A percentile compares a stretch with the other conserved stretches of the same genome.
phyloP scores from a whole-genome alignment of 2,329 filamentous ascomycete species.

The Grosmannia clavigera region DNA sequence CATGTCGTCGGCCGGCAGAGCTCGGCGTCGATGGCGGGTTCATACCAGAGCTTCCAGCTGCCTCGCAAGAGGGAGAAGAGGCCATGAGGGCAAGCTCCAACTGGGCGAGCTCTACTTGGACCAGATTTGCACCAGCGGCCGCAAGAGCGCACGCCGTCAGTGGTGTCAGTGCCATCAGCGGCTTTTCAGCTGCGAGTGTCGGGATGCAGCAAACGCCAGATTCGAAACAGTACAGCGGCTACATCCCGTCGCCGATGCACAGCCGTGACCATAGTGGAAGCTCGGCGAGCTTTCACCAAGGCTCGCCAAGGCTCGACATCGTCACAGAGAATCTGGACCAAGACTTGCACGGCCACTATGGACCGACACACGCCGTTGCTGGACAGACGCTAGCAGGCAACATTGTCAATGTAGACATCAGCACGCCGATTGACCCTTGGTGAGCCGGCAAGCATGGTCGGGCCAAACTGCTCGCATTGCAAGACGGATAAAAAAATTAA shows the following conservation, averaged over 20 bases:
- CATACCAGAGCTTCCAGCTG: slow-evolving; percentile 23
- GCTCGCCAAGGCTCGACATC: slow-evolving; percentile 16
- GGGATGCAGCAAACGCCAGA: slow-evolving; percentile 10
- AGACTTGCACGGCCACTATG: slow-evolving; percentile 34
- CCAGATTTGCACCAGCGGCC: neutral
- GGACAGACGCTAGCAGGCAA: slow-evolving; percentile 28
- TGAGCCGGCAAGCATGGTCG: too few species aligned
- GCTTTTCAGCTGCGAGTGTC: neutral
- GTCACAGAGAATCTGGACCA: slow-evolving; percentile 28
- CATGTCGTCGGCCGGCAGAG: slow-evolving; percentile 21
- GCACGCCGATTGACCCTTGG: slow-evolving; percentile 4
- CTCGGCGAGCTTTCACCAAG: neutral
- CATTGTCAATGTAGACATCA: slow-evolving; percentile 4
- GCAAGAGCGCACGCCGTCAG: slow-evolving; percentile 16
- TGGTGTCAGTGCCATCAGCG: slow-evolving; percentile 6
- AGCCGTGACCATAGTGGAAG: neutral
- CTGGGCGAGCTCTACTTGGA: neutral
- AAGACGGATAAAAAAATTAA: too few species aligned
- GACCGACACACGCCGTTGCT: slow-evolving; percentile 24
- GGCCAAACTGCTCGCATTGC: neutral
- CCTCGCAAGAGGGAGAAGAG: neutral
- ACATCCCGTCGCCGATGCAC: slow-evolving; percentile 5
- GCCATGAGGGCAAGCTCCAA: neutral
- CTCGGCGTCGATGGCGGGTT: slow-evolving; percentile 22
- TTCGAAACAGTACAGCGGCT: slow-evolving; percentile 14